Evolutionary conservation across 495 filamentous ascomycete species (phyloP).

Genomic region (Daldinia bambusicola): DNA sequence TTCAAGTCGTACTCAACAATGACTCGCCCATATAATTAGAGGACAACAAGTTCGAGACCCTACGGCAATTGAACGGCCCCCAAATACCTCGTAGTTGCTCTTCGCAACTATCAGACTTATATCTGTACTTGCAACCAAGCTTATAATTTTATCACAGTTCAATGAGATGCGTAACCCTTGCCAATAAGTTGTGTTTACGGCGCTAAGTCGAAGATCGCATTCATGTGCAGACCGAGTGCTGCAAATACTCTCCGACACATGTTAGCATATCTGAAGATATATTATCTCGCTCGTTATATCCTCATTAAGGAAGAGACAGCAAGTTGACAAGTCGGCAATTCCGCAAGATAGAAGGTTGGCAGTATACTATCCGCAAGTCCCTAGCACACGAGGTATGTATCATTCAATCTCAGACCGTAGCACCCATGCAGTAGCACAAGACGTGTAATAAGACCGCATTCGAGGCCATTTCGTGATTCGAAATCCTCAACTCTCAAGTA

Average conservation of each 20-base stretch:
- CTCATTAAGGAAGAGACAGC: not conserved
- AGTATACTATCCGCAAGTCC: not conserved
- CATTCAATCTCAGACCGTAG: not conserved
- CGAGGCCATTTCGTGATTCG: constrained; percentile 1
- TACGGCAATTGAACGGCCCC: not conserved
- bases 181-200: not conserved
- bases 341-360: not conserved
- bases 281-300: not conserved
- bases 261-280: not conserved
- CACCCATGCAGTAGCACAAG: constrained; percentile 7
- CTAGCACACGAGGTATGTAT: not conserved
- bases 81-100: not conserved
- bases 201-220: not conserved
- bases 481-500: not conserved
- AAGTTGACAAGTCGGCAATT: not conserved
- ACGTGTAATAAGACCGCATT: constrained; percentile 9
- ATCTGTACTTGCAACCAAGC: not conserved
- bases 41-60: not conserved
- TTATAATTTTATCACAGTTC: not conserved
- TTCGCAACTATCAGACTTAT: not conserved
- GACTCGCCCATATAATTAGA: not conserved
- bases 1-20: not conserved
- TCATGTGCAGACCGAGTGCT: not conserved
- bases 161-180: not conserved
- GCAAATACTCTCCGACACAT: not conserved